Evolutionary conservation across 2,329 filamentous ascomycete genomes (phyloP).

Genomic region (Pezicula carpinea): DNA sequence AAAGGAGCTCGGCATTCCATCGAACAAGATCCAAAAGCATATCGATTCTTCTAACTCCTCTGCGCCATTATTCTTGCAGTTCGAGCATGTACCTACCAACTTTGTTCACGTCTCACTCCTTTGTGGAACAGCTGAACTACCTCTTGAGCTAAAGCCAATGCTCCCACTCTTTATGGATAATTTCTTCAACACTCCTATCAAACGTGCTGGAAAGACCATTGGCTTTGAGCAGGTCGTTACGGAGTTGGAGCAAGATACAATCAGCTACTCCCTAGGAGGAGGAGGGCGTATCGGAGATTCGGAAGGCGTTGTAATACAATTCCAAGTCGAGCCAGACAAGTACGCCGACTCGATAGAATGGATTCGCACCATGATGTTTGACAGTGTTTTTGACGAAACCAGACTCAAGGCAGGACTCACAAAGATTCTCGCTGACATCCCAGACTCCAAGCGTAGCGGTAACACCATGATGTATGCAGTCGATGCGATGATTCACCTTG

Average conservation of each 20-base stretch:
- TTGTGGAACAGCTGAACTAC: slow-evolving; percentile 72
- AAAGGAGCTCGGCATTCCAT: slow-evolving; percentile 59
- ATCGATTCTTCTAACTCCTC: slow-evolving; percentile 64
- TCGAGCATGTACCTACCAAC: slow-evolving; percentile 88
- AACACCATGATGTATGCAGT: slow-evolving; percentile 60
- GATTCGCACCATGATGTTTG: slow-evolving; percentile 81
- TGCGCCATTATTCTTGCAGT: slow-evolving; percentile 88
- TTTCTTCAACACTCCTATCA: slow-evolving; percentile 90
- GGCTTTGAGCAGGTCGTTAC: slow-evolving; percentile 91
- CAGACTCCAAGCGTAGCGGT: slow-evolving; percentile 85
- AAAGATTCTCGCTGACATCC: slow-evolving; percentile 86
- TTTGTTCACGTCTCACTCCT: slow-evolving; percentile 84
- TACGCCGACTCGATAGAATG: slow-evolving; percentile 78
- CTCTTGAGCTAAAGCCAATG: slow-evolving; percentile 78
- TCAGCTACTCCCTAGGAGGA: slow-evolving; percentile 72
- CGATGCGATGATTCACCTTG: slow-evolving; percentile 75
- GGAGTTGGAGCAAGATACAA: slow-evolving; percentile 84
- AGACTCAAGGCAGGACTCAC: slow-evolving; percentile 61
- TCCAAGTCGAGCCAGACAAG: slow-evolving; percentile 85
- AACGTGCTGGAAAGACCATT: slow-evolving; percentile 68
- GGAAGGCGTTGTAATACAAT: slow-evolving; percentile 75
- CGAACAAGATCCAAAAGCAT: slow-evolving; percentile 68
- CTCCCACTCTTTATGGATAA: slow-evolving; percentile 82
- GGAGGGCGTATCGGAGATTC: slow-evolving; percentile 68
- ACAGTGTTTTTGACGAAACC: slow-evolving; percentile 77